phyloP scores from a whole-genome alignment of 495 filamentous ascomycete genomes.

The Podospora fimiseda region DNA sequence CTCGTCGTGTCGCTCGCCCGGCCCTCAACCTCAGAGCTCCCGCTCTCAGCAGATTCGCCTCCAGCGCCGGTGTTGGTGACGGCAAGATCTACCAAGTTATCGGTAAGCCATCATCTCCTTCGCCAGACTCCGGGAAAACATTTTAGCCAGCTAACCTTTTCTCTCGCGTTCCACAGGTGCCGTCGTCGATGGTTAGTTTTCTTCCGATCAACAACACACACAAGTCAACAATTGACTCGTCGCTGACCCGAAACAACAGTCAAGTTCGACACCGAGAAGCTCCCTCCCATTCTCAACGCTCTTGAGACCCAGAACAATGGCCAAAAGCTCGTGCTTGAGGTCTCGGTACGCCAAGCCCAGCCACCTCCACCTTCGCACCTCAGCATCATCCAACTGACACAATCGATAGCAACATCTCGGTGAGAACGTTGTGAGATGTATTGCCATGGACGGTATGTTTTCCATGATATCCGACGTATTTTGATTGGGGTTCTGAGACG shows the following conservation, averaged over 20 bases:
- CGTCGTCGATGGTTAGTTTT: constrained; percentile 65
- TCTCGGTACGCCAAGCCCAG: constrained; percentile 63
- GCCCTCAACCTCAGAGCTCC: constrained; percentile 58
- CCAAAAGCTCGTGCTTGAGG: constrained; percentile 93
- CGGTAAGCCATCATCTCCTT: constrained; percentile 19
- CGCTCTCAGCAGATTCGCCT: constrained; percentile 61
- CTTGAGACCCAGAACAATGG: constrained; percentile 84
- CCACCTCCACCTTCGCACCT: neutral
- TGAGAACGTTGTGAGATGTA: constrained; percentile 97
- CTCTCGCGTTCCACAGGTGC: constrained; percentile 50
- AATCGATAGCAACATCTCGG: constrained; percentile 87
- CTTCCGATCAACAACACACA: constrained; percentile 8
- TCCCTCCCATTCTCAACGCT: constrained; percentile 97
- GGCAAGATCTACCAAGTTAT: constrained; percentile 81
- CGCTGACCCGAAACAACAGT: constrained; percentile 35
- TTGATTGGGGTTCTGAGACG: constrained; percentile 23
- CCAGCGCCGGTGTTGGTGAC: constrained; percentile 54
- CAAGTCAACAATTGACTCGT: neutral
- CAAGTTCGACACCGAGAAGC: constrained; percentile 92
- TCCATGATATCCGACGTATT: constrained; percentile 6
- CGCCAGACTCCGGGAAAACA: constrained; percentile 12
- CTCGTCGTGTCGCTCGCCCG: constrained; percentile 64
- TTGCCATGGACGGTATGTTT: constrained; percentile 98
- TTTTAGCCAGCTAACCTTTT: constrained; percentile 33
- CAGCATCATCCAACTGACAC: constrained; percentile 26